A percentile compares a stretch with the other conserved stretches of the same genome.
These are phyloP conservation scores for Letharia columbiana DNA, from an alignment of 495 filamentous ascomycete genomes.

Conservation along the genomic window DNA sequence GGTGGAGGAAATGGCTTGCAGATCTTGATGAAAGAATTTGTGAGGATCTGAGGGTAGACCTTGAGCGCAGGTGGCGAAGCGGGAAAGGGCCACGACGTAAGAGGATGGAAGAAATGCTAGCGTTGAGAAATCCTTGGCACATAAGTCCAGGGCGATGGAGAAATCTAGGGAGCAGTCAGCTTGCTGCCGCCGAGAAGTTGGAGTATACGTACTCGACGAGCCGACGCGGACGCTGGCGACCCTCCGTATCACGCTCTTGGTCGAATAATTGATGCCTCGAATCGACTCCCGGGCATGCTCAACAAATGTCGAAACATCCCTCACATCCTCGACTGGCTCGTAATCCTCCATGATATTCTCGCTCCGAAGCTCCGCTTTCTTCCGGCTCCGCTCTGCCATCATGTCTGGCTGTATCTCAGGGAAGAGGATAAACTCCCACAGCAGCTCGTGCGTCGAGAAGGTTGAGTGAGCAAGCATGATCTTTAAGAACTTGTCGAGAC, in stretches of 20 bases:
- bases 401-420: constrained; percentile 84
- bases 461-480: constrained; percentile 83
- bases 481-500: constrained; percentile 77
- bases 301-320: constrained; percentile 91
- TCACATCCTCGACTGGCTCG: constrained; percentile 71
- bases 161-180: constrained; percentile 19
- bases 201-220: constrained; percentile 40
- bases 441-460: constrained; percentile 91
- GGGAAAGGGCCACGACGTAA: constrained; percentile 61
- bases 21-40: constrained; percentile 59
- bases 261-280: constrained; percentile 70
- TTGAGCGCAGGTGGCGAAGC: constrained; percentile 57
- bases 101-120: constrained; percentile 57
- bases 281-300: constrained; percentile 82
- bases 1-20: constrained; percentile 69
- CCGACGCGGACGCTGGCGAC: constrained; percentile 50
- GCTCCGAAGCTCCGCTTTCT: constrained; percentile 71
- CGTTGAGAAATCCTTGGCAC: constrained; percentile 40
- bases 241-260: constrained; percentile 66
- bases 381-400: constrained; percentile 78
- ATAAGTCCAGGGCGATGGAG: constrained; percentile 33
- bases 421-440: constrained; percentile 99
- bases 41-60: constrained; percentile 69
- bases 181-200: background rate
- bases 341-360: constrained; percentile 86